Base-by-base conservation (phyloP, 179 eudicot species). In the Camellia oleifera region DNA sequence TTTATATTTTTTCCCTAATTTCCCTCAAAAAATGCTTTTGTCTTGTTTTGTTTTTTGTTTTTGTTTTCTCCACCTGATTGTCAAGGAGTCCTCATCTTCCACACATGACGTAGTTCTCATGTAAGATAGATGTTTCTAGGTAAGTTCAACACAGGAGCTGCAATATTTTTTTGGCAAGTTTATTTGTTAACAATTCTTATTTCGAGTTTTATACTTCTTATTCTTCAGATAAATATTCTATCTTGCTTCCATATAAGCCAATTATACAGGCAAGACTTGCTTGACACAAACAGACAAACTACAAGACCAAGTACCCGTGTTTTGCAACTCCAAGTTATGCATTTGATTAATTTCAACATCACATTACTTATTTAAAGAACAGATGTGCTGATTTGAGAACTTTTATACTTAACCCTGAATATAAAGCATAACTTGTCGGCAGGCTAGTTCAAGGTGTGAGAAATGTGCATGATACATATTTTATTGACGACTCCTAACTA, bases 141-240 rank as follows among this genome's bases (percentile, higher is more conserved):
- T 20, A 7, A 63, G 9, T 18, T 40, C 26, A n/a, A 1, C 67
- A 63, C 11, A 63, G 63, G 63, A 13, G 63, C 63, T 63, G 40
- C 40, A 20, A 20, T 3, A 0, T 32, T 32, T 32, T 32, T 63
- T 63, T 18, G 67, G 2, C 15, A 56, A 56, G 60, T 56, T 56
- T 3, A 40, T 67, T 67, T 32, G 70, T 67, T 40, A 67, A 40
- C 13, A 46, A 32, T 67, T 67, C 70, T 67, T 67, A 67, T 67
- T 12, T 11, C 15, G 5, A 11, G 1, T 58, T 67, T 40, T 40
- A 6, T 67, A 40, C 4, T 7, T n/a, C 5, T 64, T 23, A 23
- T 64, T 64, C 42, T 63, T 6, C 7, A n/a, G 26, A n/a, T 18
- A 61, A 2, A 58, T 54, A 54, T 61, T 61, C 11, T 61, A n/a